Conservation (phyloP, 2,329 filamentous ascomycete species). For the Cytospora mali region DNA sequence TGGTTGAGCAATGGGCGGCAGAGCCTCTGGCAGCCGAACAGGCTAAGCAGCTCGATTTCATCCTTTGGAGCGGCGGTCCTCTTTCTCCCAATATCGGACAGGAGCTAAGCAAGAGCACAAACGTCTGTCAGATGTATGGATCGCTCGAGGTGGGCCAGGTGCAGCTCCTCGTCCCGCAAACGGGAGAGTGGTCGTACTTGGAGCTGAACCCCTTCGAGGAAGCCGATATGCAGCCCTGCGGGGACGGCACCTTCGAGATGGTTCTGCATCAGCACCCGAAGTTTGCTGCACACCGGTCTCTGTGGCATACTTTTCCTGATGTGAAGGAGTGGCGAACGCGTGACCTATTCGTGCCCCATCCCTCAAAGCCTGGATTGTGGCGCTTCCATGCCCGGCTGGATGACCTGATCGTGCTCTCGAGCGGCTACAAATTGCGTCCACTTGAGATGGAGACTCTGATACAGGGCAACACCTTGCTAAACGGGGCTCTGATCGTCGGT, state of each 20-base stretch:
- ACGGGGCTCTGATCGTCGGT: background rate
- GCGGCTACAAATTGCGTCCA: background rate
- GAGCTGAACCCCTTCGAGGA: conserved; percentile 3
- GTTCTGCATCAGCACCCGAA: background rate
- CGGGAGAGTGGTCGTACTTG: background rate
- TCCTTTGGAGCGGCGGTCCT: background rate
- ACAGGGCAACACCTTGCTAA: background rate
- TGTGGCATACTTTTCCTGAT: background rate
- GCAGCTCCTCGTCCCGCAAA: background rate
- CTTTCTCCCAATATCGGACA: background rate
- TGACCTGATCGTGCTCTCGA: background rate
- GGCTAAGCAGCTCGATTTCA: background rate
- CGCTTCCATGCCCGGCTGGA: background rate
- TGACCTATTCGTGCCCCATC: background rate
- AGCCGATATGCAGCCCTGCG: background rate
- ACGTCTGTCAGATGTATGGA: background rate
- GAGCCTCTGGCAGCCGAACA: background rate
- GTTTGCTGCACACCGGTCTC: background rate
- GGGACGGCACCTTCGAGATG: background rate
- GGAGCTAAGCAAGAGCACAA: background rate
- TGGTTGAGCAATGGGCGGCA: background rate
- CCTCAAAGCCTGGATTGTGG: background rate
- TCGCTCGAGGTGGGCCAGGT: background rate
- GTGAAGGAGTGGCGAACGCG: background rate
- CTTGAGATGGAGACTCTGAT: background rate